phyloP scores from a whole-genome alignment of 768 basidiomycete species.

The Boletus coccyginus region DNA sequence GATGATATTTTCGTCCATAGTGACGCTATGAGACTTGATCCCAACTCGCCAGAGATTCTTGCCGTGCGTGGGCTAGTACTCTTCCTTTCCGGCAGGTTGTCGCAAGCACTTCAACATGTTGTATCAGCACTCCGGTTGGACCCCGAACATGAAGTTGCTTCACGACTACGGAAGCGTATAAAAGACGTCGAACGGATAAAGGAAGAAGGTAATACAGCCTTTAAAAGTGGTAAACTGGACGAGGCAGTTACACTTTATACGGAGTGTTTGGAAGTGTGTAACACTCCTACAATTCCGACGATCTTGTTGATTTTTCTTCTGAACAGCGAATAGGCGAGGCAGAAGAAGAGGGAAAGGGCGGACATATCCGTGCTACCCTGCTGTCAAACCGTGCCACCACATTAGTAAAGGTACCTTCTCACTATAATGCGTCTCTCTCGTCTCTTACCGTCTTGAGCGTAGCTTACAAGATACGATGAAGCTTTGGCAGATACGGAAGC shows the following conservation, averaged over 20 bases:
- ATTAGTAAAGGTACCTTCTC: conserved; percentile 56
- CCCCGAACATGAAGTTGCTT: conserved; percentile 71
- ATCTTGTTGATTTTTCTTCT: neutral
- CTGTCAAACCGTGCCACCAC: conserved; percentile 85
- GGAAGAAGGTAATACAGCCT: conserved; percentile 79
- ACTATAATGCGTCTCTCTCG: neutral
- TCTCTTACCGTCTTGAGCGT: conserved; percentile 9
- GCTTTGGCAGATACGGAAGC: conserved; percentile 70
- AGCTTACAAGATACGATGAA: conserved; percentile 65
- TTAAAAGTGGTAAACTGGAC: conserved; percentile 56
- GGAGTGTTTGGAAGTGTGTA: conserved; percentile 64
- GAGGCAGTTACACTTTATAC: conserved; percentile 70
- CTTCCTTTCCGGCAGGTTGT: conserved; percentile 67
- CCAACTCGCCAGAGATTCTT: conserved; percentile 77
- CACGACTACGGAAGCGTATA: conserved; percentile 70
- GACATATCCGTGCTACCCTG: conserved; percentile 75
- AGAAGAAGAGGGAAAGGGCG: conserved; percentile 74
- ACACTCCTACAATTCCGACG: neutral
- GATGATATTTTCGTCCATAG: conserved; percentile 33
- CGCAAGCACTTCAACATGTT: conserved; percentile 70
- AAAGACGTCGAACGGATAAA: conserved; percentile 81
- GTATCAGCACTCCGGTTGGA: conserved; percentile 73
- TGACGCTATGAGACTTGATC: conserved; percentile 68
- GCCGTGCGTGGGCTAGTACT: conserved; percentile 76
- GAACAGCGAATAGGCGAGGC: conserved; percentile 61